Conservation (phyloP, 1,284 basidiomycete species). For the Ceratobasidium sp. region DNA sequence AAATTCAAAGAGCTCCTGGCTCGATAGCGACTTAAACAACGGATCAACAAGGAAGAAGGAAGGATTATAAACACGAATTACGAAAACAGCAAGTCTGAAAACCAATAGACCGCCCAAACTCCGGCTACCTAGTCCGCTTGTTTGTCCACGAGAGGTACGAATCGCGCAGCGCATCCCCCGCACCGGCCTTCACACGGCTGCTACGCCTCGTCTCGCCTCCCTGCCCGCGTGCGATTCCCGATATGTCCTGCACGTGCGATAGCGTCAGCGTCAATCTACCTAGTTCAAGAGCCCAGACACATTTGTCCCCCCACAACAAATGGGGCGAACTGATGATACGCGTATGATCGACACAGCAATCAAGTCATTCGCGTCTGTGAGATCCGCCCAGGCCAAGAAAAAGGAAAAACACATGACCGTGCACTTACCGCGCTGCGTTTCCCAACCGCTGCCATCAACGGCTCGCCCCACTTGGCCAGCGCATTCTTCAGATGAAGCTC, state of each 20-base stretch:
- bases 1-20: slow-evolving; percentile 2
- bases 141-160: slow-evolving; percentile 87
- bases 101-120: not conserved
- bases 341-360: not conserved
- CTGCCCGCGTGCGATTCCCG: slow-evolving; percentile 23
- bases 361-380: not conserved
- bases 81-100: not conserved
- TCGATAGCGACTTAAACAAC: slow-evolving; percentile 18
- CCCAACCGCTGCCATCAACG: slow-evolving; percentile 83
- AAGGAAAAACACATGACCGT: slow-evolving; percentile 1
- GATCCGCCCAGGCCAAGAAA: slow-evolving; percentile 22
- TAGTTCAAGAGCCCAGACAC: not conserved
- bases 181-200: slow-evolving; percentile 64
- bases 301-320: not conserved
- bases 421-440: slow-evolving; percentile 71
- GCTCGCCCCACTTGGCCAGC: slow-evolving; percentile 84
- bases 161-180: slow-evolving; percentile 68
- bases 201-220: slow-evolving; percentile 65
- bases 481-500: slow-evolving; percentile 83
- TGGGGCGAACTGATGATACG: not conserved
- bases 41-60: slow-evolving; percentile 15
- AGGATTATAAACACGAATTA: slow-evolving; percentile 38
- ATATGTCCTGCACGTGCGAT: slow-evolving; percentile 22
- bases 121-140: slow-evolving; percentile 39
- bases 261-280: slow-evolving; percentile 24